Conservation (phyloP, 2,329 filamentous ascomycete species). For the Penicillium sp. region DNA sequence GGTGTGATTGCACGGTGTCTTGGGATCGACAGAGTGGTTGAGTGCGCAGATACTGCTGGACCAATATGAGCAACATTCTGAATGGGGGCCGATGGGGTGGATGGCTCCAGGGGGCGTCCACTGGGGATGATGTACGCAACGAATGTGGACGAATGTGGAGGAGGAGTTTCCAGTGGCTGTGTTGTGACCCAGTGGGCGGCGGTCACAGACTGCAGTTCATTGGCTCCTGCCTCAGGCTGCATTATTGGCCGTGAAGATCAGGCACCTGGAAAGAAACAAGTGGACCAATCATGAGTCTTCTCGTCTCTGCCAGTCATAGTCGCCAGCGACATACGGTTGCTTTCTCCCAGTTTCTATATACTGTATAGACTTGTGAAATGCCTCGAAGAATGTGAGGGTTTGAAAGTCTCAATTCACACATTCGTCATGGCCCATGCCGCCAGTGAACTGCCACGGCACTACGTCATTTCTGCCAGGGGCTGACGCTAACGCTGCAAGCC, state of each 20-base stretch:
- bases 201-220: not conserved
- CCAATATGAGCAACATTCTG: not conserved
- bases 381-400: not conserved
- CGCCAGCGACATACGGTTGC: no score
- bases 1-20: not conserved
- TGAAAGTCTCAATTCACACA: no score
- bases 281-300: not conserved
- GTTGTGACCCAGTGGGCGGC: constrained; percentile 4
- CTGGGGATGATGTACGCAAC: not conserved
- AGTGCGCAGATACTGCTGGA: not conserved
- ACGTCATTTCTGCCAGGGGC: constrained; percentile 2
- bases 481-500: not conserved
- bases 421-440: not conserved
- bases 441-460: not conserved
- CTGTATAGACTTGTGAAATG: not conserved
- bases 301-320: not conserved
- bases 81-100: not conserved
- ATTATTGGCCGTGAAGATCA: not conserved
- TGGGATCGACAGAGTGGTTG: not conserved
- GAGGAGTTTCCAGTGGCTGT: constrained; percentile 2
- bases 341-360: not conserved
- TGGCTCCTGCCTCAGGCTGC: constrained; percentile 2
- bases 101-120: not conserved
- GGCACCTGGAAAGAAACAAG: not conserved
- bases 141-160: constrained; percentile 2